Evolutionary conservation across 192 early-diverging fungal species (phyloP).

Genomic region (Linnemannia zychae): DNA sequence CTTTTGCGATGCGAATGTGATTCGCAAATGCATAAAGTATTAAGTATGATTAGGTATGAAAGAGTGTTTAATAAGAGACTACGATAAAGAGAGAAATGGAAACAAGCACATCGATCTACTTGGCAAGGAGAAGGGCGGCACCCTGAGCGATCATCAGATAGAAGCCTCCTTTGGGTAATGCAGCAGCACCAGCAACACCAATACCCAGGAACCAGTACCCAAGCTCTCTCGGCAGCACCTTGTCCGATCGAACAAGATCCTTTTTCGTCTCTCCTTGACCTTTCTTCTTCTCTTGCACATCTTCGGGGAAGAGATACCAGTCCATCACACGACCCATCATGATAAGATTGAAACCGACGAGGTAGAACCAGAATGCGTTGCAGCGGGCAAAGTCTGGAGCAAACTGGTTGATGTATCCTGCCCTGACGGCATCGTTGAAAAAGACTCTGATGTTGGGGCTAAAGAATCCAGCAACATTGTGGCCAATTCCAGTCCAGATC

Average conservation of each 20-base stretch:
- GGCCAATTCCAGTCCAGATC: conserved; percentile 8
- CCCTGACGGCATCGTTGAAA: conserved; percentile 17
- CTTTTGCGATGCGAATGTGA: too few species aligned
- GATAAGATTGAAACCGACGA: conserved; percentile 14
- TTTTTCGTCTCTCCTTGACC: neutral
- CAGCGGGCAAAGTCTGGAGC: neutral
- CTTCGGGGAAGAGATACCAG: conserved; percentile 25
- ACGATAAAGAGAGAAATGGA: neutral
- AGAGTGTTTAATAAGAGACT: too few species aligned
- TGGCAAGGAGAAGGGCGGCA: conserved; percentile 12
- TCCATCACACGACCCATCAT: conserved; percentile 21
- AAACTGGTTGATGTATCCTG: conserved; percentile 30
- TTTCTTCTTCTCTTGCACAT: neutral
- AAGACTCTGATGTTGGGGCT: neutral
- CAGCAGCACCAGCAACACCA: neutral
- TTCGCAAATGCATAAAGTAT: too few species aligned
- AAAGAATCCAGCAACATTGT: neutral
- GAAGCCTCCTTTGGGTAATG: conserved; percentile 6
- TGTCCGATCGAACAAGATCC: neutral
- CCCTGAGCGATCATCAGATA: conserved; percentile 15
- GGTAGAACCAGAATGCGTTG: conserved; percentile 29
- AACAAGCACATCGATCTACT: neutral
- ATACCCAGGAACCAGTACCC: conserved; percentile 17
- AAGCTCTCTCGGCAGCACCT: neutral
- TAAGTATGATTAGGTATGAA: too few species aligned